phyloP scores from a whole-genome alignment of 495 filamentous ascomycete genomes.

The Xylaria longipes region DNA sequence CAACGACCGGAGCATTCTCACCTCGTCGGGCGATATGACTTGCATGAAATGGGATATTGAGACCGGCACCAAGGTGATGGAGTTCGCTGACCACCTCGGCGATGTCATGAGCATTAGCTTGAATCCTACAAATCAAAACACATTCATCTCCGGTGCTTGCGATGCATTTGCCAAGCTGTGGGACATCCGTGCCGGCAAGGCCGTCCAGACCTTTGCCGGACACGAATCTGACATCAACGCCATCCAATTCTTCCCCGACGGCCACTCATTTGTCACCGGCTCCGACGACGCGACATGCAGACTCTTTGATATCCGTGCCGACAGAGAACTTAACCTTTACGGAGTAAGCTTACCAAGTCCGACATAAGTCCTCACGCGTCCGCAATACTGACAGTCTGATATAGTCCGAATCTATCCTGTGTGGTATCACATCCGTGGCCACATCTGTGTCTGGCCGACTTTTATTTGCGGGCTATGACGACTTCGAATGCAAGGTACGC shows the following conservation, averaged over 20 bases:
- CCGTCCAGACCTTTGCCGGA: slow-evolving; percentile 96
- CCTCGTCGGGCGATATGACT: slow-evolving; percentile 98
- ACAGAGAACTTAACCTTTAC: slow-evolving; percentile 95
- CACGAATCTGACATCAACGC: slow-evolving; percentile 99
- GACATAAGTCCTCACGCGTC: slow-evolving; percentile 15
- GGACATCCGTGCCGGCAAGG: slow-evolving; percentile 98
- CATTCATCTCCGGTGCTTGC: slow-evolving; percentile 97
- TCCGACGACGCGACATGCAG: slow-evolving; percentile 98
- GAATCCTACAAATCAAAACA: slow-evolving; percentile 98
- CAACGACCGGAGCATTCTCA: slow-evolving; percentile 96
- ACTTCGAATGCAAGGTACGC: slow-evolving; percentile 98
- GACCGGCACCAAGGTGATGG: slow-evolving; percentile 93
- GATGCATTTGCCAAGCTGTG: slow-evolving; percentile 98
- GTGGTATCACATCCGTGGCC: slow-evolving; percentile 97
- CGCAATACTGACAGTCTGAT: slow-evolving; percentile 30
- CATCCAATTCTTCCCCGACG: slow-evolving; percentile 99
- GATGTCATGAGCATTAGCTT: slow-evolving; percentile 99
- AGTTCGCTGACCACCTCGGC: slow-evolving; percentile 97
- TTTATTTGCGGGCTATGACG: slow-evolving; percentile 96
- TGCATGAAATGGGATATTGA: slow-evolving; percentile 99
- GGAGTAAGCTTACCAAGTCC: slow-evolving; percentile 66
- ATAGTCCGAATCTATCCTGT: slow-evolving; percentile 95
- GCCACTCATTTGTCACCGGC: slow-evolving; percentile 97
- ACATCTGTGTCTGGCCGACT: slow-evolving; percentile 96
- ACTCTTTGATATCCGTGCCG: slow-evolving; percentile 96